phyloP scores from a whole-genome alignment of 1,284 basidiomycete genomes.

The Boletellus deceptivus region DNA sequence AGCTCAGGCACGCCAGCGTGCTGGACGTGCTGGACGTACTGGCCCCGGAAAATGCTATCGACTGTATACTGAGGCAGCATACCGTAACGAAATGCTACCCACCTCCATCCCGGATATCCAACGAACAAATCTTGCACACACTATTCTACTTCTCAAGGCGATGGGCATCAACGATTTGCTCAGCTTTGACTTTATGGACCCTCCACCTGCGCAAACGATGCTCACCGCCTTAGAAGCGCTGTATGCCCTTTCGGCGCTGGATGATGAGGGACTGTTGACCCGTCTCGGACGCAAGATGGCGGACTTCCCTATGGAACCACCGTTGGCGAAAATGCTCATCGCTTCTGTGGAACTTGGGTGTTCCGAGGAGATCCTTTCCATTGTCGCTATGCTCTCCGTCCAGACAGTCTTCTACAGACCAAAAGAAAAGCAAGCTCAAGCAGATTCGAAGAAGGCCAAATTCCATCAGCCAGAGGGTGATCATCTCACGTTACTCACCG shows the following conservation, averaged over 20 bases:
- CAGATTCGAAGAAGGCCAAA: slow-evolving; percentile 98
- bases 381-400: slow-evolving; percentile 97
- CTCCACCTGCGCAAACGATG: slow-evolving; percentile 95
- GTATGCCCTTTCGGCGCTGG: slow-evolving; percentile 93
- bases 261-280: slow-evolving; percentile 95
- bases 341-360: slow-evolving; percentile 97
- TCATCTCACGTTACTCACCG: slow-evolving; percentile 90
- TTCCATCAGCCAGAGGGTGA: slow-evolving; percentile 98
- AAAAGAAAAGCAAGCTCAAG: slow-evolving; percentile 98
- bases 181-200: slow-evolving; percentile 99
- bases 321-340: slow-evolving; percentile 97
- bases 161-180: slow-evolving; percentile 99
- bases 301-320: slow-evolving; percentile 97
- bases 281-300: slow-evolving; percentile 98
- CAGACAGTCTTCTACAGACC: slow-evolving; percentile 97
- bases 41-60: slow-evolving; percentile 99
- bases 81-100: slow-evolving; percentile 98
- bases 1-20: slow-evolving; percentile 93
- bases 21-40: slow-evolving; percentile 95
- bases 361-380: slow-evolving; percentile 94
- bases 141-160: slow-evolving; percentile 94
- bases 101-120: slow-evolving; percentile 98
- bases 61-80: slow-evolving; percentile 96
- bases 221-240: slow-evolving; percentile 91
- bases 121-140: slow-evolving; percentile 89